Percentiles rank a stretch among this genome's conserved stretches.
phyloP scores from a whole-genome alignment of 208 protist species.

The Trypanosoma boissoni region DNA sequence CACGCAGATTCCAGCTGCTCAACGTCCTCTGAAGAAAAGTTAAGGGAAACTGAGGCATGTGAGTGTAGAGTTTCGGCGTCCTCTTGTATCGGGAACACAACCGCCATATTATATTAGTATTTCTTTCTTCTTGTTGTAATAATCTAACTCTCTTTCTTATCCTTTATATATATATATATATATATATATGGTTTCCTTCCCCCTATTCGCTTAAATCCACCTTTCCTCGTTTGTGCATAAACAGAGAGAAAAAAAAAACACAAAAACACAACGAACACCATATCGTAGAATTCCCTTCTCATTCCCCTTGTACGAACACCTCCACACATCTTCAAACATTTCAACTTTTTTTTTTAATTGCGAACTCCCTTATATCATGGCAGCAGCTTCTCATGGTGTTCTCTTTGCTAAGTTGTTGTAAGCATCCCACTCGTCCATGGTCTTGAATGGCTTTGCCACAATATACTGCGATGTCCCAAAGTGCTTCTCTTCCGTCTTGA shows the following conservation, averaged over 20 bases:
- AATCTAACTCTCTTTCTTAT: too few relatives aligned
- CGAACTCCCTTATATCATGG: neutral
- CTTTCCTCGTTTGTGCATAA: too few relatives aligned
- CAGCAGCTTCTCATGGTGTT: neutral
- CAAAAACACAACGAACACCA: too few relatives aligned
- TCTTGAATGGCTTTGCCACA: constrained; percentile 77
- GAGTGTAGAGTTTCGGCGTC: constrained; percentile 29
- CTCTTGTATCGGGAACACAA: constrained; percentile 29
- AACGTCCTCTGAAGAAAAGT: constrained; percentile 15
- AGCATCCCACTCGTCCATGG: constrained; percentile 67
- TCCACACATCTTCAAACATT: too few relatives aligned
- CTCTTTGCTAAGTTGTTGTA: constrained; percentile 1
- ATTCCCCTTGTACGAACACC: too few relatives aligned
- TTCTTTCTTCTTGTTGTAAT: neutral
- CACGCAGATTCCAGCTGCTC: constrained; percentile 20
- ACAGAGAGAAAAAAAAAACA: too few relatives aligned
- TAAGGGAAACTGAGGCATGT: constrained; percentile 24
- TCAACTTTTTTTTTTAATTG: too few relatives aligned
- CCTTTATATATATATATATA: too few relatives aligned
- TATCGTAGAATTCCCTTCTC: too few relatives aligned
- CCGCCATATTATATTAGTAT: constrained; percentile 29
- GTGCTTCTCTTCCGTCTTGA: constrained; percentile 70
- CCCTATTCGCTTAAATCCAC: too few relatives aligned
- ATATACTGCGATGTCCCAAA: constrained; percentile 90
- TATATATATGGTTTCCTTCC: too few relatives aligned